Base-by-base conservation (phyloP, 305 asterid genomes). In the Nicotiana rustica region DNA sequence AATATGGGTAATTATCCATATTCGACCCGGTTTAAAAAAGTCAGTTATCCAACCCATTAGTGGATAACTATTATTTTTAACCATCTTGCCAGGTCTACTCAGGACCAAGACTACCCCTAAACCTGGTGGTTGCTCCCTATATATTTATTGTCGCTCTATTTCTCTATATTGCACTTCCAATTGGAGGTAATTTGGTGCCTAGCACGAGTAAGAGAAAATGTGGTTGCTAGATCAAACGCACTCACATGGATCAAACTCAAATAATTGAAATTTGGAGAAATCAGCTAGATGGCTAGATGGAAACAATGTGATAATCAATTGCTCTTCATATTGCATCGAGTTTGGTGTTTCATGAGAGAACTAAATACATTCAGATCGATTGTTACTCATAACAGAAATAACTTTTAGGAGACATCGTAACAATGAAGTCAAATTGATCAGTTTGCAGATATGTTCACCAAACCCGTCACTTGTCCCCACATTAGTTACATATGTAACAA, bases 51-150 rank as follows among this genome's bases (percentile, higher is more conserved):
- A 25, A 25, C 25, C 25, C 25, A 25, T 25, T 25, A 25, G 25
- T 25, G 25, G 25, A 25, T 25, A 25, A 25, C 25, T 25, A 25
- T 25, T 25, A 25, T 25, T 25, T 25, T 25, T 25, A 25, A 25
- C 25, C 25, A 25, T 25, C 25, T 25, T 25, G 25, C 25, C 25
- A 25, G 25, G 25, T 25, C 25, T 25, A 25, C 25, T 25, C 25
- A 70, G 18, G 55, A 70, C 44, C 12, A 18, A 10, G 35, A 41
- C 78, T 70, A 25, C 59, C 59, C 78, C 36, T 19, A 41, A 41
- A 41, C 78, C 78, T 44, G 17, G 29, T 44, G 60, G 78, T 70
- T 70, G 35, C 57, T 69, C 57, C 77, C 77, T 69, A 69, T 69
- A 36, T 68, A 69, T 38, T 69, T 41, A 18, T 70, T 41, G 36